Base-by-base conservation (phyloP, 169 alveolate species). In the Plasmodium chabaudi region DNA sequence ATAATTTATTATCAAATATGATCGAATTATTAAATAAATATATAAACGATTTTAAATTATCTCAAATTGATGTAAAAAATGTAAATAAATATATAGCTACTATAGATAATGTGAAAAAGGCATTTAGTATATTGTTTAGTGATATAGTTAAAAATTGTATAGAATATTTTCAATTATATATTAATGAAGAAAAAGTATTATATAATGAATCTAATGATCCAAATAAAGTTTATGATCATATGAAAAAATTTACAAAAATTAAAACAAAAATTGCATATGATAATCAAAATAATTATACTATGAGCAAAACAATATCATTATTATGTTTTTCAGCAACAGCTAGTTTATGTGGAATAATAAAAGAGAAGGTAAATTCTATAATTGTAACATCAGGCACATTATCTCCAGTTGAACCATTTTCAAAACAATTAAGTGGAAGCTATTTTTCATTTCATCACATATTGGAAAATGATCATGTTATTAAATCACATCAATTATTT, bases 331-430 rank as follows among this genome's bases (percentile, higher is more conserved):
- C 95, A 61, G 96, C 97, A 0, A 95, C 97, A 15, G 94, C 96
- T 61, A 94, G 96, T 60, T 92, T 94, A 77, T 75, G 91, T 92
- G 89, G 94, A 63, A 89, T 94, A 27, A 73, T 92, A 77, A 88
- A 94, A 27, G 93, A 94, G 57, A 97, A 94, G 61, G 92, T 93
- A 12, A 91, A 96, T 75, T 94, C 98, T 0, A 89, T 96, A 10
- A 94, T 97, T 34, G 96, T 98, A 47, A 97, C 99, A 1, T 97
- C 99, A 13, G 99, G 99, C 1, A 98, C 99, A 9, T 93, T 98
- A 79, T 94, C 98, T 0, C 99, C 99, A 10, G 91, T 97, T 49
- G 94, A 91, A 61, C 95, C 97, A 42, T 93, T 97, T 88, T 96
- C 96, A 61, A 94, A 94, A 19, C 98, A 96, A 77, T 87, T 98